Percentiles rank a stretch among this genome's conserved stretches.
Conservation (phyloP, 257 asterid genomes). For the Leptodermis oblonga region DNA sequence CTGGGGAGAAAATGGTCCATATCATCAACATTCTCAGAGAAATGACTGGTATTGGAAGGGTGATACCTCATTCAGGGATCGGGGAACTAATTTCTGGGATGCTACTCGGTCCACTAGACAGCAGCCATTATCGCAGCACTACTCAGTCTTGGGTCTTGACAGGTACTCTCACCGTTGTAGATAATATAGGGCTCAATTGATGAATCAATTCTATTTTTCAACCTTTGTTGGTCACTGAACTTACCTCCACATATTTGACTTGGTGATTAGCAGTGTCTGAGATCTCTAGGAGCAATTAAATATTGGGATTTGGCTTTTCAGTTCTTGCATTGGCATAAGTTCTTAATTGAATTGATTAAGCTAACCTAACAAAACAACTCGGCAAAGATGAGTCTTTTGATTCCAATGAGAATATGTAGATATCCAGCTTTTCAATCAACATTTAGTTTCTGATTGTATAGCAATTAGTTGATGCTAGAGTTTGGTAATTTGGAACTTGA, state of each 20-base stretch:
- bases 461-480: not conserved
- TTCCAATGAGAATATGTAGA: not conserved
- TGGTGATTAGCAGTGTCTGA: not conserved
- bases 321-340: not conserved
- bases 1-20: conserved; percentile 72
- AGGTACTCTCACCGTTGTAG: conserved; percentile 35
- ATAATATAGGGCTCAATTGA: not conserved
- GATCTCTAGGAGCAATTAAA: not conserved
- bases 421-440: too few relatives aligned
- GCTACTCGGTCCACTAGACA: conserved; percentile 42
- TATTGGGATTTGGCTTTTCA: not conserved
- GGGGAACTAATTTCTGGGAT: conserved; percentile 47
- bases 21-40: conserved; percentile 84
- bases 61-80: conserved; percentile 56
- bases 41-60: conserved; percentile 95
- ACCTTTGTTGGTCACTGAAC: not conserved
- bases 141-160: conserved; percentile 90
- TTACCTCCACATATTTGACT: not conserved
- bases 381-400: not conserved
- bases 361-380: not conserved
- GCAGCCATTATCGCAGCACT: conserved; percentile 67
- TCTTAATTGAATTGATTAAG: not conserved
- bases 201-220: not conserved
- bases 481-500: conserved; percentile 21
- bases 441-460: conserved; percentile 1